These are phyloP conservation scores for Termitomyces sp. DNA, from an alignment of 768 basidiomycete species.

Conservation along the genomic window DNA sequence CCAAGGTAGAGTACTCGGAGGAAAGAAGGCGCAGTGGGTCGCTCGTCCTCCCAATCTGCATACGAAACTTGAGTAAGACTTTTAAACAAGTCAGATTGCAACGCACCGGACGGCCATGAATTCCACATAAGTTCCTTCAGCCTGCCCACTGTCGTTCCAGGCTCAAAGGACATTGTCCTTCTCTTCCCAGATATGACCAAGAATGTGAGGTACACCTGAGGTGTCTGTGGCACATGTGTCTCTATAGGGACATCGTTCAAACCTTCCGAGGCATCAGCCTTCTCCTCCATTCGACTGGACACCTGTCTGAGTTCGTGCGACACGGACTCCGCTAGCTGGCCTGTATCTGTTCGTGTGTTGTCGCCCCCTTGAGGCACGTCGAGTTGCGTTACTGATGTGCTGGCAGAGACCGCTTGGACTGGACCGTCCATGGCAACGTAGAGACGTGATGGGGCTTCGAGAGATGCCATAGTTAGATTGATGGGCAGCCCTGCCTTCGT, in stretches of 20 bases:
- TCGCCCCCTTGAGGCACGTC: constrained; percentile 7
- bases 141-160: constrained; percentile 66
- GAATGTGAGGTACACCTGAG: constrained; percentile 64
- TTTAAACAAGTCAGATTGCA: background rate
- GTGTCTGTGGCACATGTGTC: constrained; percentile 44
- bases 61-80: background rate
- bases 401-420: constrained; percentile 9
- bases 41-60: constrained; percentile 73
- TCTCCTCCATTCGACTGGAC: constrained; percentile 1
- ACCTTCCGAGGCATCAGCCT: background rate
- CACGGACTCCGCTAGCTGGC: background rate
- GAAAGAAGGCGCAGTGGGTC: constrained; percentile 72
- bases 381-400: constrained; percentile 14
- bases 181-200: constrained; percentile 65
- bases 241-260: constrained; percentile 1
- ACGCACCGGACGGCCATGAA: constrained; percentile 69
- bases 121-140: constrained; percentile 85
- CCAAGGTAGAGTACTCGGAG: constrained; percentile 73
- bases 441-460: constrained; percentile 12
- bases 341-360: background rate
- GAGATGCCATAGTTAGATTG: constrained; percentile 10
- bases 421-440: constrained; percentile 7
- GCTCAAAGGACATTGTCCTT: constrained; percentile 70
- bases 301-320: constrained; percentile 10
- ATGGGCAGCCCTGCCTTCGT: background rate